phyloP scores from a whole-genome alignment of 2,329 filamentous ascomycete genomes.

The Rosellinia necatrix region DNA sequence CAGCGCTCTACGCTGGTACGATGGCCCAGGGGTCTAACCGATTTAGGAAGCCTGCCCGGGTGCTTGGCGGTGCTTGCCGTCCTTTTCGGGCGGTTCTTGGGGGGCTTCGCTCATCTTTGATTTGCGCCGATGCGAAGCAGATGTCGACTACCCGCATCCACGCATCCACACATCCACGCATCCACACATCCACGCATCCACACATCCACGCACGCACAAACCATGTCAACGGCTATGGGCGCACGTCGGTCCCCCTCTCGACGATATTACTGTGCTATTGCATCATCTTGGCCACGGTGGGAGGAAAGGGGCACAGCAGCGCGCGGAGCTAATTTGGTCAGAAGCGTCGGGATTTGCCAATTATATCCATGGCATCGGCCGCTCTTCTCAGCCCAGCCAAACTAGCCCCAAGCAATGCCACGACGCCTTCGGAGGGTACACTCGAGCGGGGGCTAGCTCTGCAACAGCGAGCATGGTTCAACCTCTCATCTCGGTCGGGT shows the following conservation, averaged over 20 bases:
- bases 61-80: no score
- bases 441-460: conserved; percentile 1
- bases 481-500: conserved; percentile 23
- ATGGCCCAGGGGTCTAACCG: conserved; percentile 2
- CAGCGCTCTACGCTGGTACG: background rate
- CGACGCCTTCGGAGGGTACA: conserved; percentile 21
- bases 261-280: conserved; percentile 1
- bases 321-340: background rate
- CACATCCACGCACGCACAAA: background rate
- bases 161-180: no score
- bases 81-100: no score
- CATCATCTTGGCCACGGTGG: conserved; percentile 2
- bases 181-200: no score
- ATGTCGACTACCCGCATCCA: background rate
- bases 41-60: conserved; percentile 15
- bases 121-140: conserved; percentile 22
- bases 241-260: background rate
- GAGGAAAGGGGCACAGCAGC: background rate
- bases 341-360: conserved; percentile 14
- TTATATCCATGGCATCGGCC: conserved; percentile 29
- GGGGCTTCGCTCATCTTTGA: no score
- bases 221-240: background rate
- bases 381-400: conserved; percentile 34
- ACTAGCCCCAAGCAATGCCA: conserved; percentile 28
- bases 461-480: conserved; percentile 19